These are phyloP conservation scores for Coniosporium apollinis DNA, from an alignment of 495 filamentous ascomycete genomes.

Conservation along the genomic window DNA sequence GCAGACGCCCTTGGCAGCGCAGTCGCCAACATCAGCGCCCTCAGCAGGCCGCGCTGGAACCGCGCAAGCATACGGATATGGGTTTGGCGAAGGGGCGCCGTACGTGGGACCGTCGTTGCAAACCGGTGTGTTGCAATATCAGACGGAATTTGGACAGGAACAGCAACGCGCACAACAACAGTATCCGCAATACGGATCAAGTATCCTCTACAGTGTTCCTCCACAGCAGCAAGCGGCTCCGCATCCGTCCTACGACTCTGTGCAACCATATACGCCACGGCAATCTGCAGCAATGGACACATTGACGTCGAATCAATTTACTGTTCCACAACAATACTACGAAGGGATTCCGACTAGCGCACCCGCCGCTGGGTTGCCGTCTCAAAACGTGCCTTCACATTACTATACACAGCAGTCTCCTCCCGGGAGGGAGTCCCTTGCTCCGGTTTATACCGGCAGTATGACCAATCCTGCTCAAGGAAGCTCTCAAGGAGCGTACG, in stretches of 20 bases:
- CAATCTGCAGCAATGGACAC: constrained; percentile 70
- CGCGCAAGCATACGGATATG: constrained; percentile 36
- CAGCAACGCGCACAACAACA: constrained; percentile 17
- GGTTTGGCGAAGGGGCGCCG: constrained; percentile 36
- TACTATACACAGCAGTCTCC: constrained; percentile 40
- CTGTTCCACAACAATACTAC: constrained; percentile 68
- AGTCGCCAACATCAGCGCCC: constrained; percentile 16
- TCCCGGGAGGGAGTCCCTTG: constrained; percentile 31
- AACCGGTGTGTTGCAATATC: constrained; percentile 34
- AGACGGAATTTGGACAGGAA: constrained; percentile 35
- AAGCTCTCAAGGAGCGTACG: constrained; percentile 8
- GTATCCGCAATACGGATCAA: constrained; percentile 35
- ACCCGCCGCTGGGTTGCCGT: constrained; percentile 33
- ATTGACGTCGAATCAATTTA: constrained; percentile 52
- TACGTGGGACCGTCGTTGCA: constrained; percentile 33
- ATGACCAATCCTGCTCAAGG: constrained; percentile 37
- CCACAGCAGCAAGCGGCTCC: constrained; percentile 42
- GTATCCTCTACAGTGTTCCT: constrained; percentile 66
- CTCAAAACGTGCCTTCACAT: constrained; percentile 37
- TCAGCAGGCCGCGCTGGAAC: constrained; percentile 25
- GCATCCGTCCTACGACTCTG: constrained; percentile 57
- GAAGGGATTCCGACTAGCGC: constrained; percentile 42
- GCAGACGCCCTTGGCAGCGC: constrained; percentile 13
- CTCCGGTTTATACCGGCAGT: constrained; percentile 33
- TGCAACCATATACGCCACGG: constrained; percentile 63